Percentiles rank a stretch among this genome's conserved stretches.
Conservation (phyloP, 1,284 basidiomycete genomes). For the Cutaneotrichosporon dermatis region DNA sequence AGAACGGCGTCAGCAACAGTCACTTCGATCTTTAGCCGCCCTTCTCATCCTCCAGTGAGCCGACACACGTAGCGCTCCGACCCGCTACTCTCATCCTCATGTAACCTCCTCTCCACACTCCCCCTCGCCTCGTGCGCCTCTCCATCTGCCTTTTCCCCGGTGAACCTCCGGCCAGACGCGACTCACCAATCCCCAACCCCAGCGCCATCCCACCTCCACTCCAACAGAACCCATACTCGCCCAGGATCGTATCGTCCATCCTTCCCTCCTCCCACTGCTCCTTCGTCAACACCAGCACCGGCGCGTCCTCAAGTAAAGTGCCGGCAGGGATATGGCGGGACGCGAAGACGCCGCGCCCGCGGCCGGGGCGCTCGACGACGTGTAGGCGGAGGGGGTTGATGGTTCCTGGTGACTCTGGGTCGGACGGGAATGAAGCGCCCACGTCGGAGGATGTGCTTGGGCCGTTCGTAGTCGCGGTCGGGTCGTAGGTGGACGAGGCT, state of each 20-base stretch:
- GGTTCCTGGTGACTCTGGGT: slow-evolving; percentile 1
- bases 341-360: slow-evolving; percentile 51
- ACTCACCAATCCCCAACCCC: slow-evolving; percentile 74
- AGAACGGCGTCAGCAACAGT: too few relatives aligned
- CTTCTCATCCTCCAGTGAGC: too few relatives aligned
- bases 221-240: slow-evolving; percentile 85
- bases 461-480: too few relatives aligned
- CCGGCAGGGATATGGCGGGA: slow-evolving; percentile 58
- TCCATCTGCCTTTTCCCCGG: neutral
- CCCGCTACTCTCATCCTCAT: too few relatives aligned
- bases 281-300: slow-evolving; percentile 71
- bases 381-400: slow-evolving; percentile 44
- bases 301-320: slow-evolving; percentile 73
- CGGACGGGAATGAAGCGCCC: neutral
- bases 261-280: slow-evolving; percentile 66
- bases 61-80: too few relatives aligned
- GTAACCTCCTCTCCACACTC: too few relatives aligned
- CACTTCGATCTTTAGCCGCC: too few relatives aligned
- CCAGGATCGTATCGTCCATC: slow-evolving; percentile 62
- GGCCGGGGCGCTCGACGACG: slow-evolving; percentile 30
- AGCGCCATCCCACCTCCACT: slow-evolving; percentile 73
- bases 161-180: neutral
- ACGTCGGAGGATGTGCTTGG: too few relatives aligned
- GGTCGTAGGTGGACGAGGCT: too few relatives aligned
- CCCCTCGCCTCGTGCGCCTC: neutral